These are phyloP conservation scores for Diphasiastrum complanatum DNA, from an alignment of 83 land plant species.

Conservation along the genomic window DNA sequence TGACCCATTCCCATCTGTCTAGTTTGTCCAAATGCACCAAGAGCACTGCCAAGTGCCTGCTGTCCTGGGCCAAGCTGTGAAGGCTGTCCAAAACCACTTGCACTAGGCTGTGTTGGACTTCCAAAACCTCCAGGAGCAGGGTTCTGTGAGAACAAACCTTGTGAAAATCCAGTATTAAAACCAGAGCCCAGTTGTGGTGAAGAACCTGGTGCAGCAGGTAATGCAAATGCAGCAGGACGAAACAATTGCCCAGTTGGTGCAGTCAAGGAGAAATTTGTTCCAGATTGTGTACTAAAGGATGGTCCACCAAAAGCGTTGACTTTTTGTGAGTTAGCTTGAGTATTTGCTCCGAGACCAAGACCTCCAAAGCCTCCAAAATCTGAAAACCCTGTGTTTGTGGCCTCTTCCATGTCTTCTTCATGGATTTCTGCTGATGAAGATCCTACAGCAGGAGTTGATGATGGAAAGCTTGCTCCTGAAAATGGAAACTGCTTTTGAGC, in stretches of 20 bases:
- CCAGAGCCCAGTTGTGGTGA: conserved; percentile 23
- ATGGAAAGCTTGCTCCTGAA: neutral
- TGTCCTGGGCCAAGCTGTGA: conserved; percentile 55
- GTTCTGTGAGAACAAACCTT: neutral
- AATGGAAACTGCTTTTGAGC: neutral
- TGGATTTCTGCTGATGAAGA: conserved; percentile 16
- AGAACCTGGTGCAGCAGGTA: conserved; percentile 17
- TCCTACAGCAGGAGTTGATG: conserved; percentile 8
- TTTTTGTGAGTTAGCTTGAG: conserved; percentile 30
- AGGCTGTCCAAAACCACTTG: conserved; percentile 51
- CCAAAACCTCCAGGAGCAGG: conserved; percentile 32
- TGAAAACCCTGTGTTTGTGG: conserved; percentile 30
- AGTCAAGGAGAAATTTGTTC: conserved; percentile 21
- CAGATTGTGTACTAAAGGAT: conserved; percentile 9
- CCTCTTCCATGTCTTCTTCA: conserved; percentile 75
- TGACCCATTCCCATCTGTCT: conserved; percentile 48
- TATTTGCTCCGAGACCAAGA: conserved; percentile 33
- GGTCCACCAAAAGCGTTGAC: conserved; percentile 49
- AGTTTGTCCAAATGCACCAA: conserved; percentile 66
- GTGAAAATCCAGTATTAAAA: conserved; percentile 11
- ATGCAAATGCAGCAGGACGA: conserved; percentile 48
- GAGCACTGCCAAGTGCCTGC: conserved; percentile 58
- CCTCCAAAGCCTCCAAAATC: conserved; percentile 42
- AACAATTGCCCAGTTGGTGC: conserved; percentile 43
- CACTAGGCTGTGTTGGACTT: conserved; percentile 16